phyloP scores from a whole-genome alignment of 73 alveolate species.

The Paramecium primaurelia region DNA sequence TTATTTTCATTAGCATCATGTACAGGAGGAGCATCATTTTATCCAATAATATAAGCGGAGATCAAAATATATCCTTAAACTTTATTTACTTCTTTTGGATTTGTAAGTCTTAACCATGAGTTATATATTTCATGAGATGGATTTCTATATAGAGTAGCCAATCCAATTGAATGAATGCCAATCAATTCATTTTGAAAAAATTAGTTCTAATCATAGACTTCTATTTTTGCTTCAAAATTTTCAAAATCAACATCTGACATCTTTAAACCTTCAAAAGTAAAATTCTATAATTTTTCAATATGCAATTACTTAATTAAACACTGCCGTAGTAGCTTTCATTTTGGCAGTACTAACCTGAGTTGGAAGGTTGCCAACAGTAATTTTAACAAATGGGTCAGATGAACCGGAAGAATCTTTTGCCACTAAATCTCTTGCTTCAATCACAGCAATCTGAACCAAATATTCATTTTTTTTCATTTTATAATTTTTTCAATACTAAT shows the following conservation, averaged over 20 bases:
- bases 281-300: background rate
- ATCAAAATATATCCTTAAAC: conserved; percentile 82
- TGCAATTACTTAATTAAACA: conserved; percentile 79
- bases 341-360: conserved; percentile 81
- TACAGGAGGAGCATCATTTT: conserved; percentile 92
- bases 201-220: conserved; percentile 78
- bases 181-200: conserved; percentile 77
- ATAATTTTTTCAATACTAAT: background rate
- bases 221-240: conserved; percentile 83
- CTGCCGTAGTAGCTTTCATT: conserved; percentile 73
- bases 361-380: conserved; percentile 77
- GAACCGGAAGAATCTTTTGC: conserved; percentile 90
- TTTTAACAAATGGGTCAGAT: conserved; percentile 91
- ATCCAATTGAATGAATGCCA: conserved; percentile 85
- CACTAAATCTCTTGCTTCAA: conserved; percentile 85
- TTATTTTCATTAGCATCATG: conserved; percentile 85
- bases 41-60: conserved; percentile 87
- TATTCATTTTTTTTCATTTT: conserved; percentile 33
- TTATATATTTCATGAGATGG: conserved; percentile 86
- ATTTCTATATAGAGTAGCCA: conserved; percentile 85
- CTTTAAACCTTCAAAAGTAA: conserved; percentile 80
- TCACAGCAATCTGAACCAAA: conserved; percentile 72
- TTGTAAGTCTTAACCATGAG: conserved; percentile 79
- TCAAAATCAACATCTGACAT: conserved; percentile 82
- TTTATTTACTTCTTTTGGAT: conserved; percentile 79